These are phyloP conservation scores for Cryptococcus sp. DNA, from an alignment of 1,284 basidiomycete genomes.

Conservation along the genomic window DNA sequence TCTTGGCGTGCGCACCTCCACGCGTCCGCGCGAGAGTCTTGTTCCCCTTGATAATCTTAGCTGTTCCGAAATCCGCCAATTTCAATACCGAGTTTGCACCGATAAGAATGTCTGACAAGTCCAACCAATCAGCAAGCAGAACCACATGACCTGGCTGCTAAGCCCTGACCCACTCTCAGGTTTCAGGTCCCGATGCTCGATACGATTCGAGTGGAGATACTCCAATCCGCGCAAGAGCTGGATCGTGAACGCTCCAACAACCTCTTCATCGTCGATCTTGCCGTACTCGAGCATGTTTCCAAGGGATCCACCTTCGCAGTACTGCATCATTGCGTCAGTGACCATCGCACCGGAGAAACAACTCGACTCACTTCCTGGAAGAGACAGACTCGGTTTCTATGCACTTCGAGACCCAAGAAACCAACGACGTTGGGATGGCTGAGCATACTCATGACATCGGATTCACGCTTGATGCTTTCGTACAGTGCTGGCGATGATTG, in stretches of 20 bases:
- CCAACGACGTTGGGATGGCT: slow-evolving; percentile 98
- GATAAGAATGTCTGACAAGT: slow-evolving; percentile 78
- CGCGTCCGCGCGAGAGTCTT: slow-evolving; percentile 74
- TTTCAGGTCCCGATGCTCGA: slow-evolving; percentile 97
- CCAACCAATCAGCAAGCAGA: background rate
- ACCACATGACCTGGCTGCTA: background rate
- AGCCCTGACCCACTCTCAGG: slow-evolving; percentile 81
- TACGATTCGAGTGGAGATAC: slow-evolving; percentile 89
- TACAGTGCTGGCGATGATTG: slow-evolving; percentile 78
- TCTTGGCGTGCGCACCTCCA: slow-evolving; percentile 57
- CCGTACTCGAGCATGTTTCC: slow-evolving; percentile 90
- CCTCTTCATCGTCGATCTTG: slow-evolving; percentile 93
- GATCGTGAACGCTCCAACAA: slow-evolving; percentile 93
- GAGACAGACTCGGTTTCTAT: slow-evolving; percentile 22
- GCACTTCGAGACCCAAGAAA: slow-evolving; percentile 94
- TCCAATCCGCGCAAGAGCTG: slow-evolving; percentile 93
- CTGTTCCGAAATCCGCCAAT: slow-evolving; percentile 97
- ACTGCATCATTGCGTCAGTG: slow-evolving; percentile 57
- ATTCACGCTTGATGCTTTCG: slow-evolving; percentile 94
- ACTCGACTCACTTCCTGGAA: slow-evolving; percentile 19
- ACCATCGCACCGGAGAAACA: background rate
- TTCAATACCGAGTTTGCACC: slow-evolving; percentile 89
- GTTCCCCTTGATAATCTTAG: slow-evolving; percentile 94
- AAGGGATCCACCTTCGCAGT: slow-evolving; percentile 93
- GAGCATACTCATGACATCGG: slow-evolving; percentile 98